A percentile compares a stretch with the other conserved stretches of the same genome.
These are phyloP conservation scores for Sphagnurus paluster DNA, from an alignment of 1,284 basidiomycete species.

Conservation along the genomic window DNA sequence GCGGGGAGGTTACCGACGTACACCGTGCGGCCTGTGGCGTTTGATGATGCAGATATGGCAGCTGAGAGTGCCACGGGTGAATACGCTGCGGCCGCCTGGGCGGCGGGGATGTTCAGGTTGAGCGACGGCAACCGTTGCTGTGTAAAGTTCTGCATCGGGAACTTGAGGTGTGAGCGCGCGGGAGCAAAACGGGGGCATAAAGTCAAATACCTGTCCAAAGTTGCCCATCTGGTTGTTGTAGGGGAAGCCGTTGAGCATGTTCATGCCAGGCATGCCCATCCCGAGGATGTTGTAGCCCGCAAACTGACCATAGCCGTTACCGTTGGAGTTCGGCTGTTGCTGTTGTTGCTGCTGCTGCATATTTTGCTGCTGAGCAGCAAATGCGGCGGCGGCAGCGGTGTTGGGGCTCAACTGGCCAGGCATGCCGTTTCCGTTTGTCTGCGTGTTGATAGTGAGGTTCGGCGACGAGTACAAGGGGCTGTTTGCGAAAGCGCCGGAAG, in stretches of 20 bases:
- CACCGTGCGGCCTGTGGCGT: constrained; percentile 84
- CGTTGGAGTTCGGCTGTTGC: constrained; percentile 37
- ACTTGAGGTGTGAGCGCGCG: constrained; percentile 14
- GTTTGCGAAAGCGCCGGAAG: constrained; percentile 44
- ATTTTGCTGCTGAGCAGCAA: constrained; percentile 49
- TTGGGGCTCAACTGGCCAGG: constrained; percentile 69
- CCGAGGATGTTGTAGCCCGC: constrained; percentile 73
- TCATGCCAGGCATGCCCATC: constrained; percentile 72
- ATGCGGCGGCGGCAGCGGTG: constrained; percentile 42
- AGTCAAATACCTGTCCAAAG: constrained; percentile 55
- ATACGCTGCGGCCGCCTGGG: constrained; percentile 59
- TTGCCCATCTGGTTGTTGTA: constrained; percentile 68
- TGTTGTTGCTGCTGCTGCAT: constrained; percentile 38
- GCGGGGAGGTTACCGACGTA: constrained; percentile 96
- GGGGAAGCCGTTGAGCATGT: constrained; percentile 67
- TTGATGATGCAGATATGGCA: constrained; percentile 55
- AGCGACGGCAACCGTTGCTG: constrained; percentile 66
- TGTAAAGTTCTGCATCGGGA: constrained; percentile 35
- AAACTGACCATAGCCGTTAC: constrained; percentile 52
- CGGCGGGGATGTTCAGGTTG: constrained; percentile 62
- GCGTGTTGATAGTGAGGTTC: constrained; percentile 65
- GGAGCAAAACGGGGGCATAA: constrained; percentile 1
- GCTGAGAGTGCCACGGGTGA: constrained; percentile 68
- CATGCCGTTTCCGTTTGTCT: constrained; percentile 50
- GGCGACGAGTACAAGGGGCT: constrained; percentile 72